Conservation (phyloP, 2,329 filamentous ascomycete genomes). For the Colletotrichum scovillei region DNA sequence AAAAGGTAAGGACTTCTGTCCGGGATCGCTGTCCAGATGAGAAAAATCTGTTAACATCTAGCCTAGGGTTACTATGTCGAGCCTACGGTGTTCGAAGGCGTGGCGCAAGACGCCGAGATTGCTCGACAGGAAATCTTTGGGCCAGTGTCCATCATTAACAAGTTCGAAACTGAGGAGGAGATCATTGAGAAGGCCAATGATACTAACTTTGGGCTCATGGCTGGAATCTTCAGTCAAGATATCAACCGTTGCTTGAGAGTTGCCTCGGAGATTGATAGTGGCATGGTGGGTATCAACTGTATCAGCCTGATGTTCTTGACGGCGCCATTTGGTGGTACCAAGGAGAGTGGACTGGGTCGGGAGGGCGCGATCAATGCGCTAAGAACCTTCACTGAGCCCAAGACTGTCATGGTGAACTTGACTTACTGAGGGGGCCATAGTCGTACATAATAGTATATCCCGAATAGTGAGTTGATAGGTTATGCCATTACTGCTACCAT, state of each 20-base stretch:
- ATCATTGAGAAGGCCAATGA: conserved; percentile 66
- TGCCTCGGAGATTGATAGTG: conserved; percentile 68
- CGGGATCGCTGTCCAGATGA: background rate
- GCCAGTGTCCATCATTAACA: conserved; percentile 64
- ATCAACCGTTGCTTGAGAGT: conserved; percentile 71
- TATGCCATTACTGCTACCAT: background rate
- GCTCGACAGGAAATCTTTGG: conserved; percentile 68
- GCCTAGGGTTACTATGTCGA: conserved; percentile 54
- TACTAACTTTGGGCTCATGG: conserved; percentile 57
- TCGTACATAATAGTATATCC: background rate
- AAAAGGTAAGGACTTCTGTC: conserved; percentile 39
- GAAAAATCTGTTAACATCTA: background rate
- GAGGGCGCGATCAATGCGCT: conserved; percentile 61
- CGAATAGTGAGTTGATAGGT: background rate
- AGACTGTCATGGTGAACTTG: conserved; percentile 61
- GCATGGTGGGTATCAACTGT: conserved; percentile 77
- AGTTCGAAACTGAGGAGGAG: conserved; percentile 68
- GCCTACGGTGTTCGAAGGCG: conserved; percentile 58
- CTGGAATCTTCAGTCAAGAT: conserved; percentile 69
- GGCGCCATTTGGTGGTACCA: conserved; percentile 61
- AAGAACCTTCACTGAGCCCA: conserved; percentile 59
- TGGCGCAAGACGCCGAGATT: conserved; percentile 56
- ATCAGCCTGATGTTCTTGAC: conserved; percentile 50
- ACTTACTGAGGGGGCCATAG: conserved; percentile 24
- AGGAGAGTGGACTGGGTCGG: conserved; percentile 60